Evolutionary conservation across 495 filamentous ascomycete genomes (phyloP).

Genomic region (Penicillium cosmopolitanum): DNA sequence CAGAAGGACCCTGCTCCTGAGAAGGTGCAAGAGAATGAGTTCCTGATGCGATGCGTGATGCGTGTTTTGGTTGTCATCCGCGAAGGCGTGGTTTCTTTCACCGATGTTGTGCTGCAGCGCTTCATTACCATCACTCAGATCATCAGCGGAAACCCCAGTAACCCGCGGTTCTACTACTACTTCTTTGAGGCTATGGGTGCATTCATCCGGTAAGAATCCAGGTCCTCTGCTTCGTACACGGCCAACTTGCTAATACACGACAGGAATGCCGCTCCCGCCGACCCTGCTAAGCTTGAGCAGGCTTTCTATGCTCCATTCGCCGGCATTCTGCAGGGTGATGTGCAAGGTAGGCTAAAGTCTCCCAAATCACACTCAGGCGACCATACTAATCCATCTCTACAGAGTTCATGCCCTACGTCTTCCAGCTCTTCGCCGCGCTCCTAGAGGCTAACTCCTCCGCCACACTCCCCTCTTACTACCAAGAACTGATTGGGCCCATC

Average conservation of each 20-base stretch:
- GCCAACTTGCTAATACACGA: constrained; percentile 4
- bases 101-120: constrained; percentile 73
- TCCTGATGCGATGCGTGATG: constrained; percentile 98
- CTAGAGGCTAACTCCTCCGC: constrained; percentile 79
- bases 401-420: constrained; percentile 97
- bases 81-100: constrained; percentile 70
- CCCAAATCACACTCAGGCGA: neutral
- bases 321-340: constrained; percentile 73
- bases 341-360: constrained; percentile 61
- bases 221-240: too few species aligned
- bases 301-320: constrained; percentile 79
- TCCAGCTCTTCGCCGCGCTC: constrained; percentile 90
- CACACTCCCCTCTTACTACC: constrained; percentile 74
- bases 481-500: constrained; percentile 71
- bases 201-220: constrained; percentile 67
- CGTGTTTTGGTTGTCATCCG: constrained; percentile 89
- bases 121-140: constrained; percentile 84
- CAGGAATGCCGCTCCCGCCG: constrained; percentile 69
- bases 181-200: constrained; percentile 96
- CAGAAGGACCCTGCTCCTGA: constrained; percentile 77
- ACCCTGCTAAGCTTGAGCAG: constrained; percentile 73
- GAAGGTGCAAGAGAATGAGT: constrained; percentile 98
- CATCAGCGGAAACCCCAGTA: constrained; percentile 91
- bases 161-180: constrained; percentile 97
- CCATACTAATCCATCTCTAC: constrained; percentile 19